Percentiles rank a stretch among this genome's conserved stretches.
Evolutionary conservation across 2,329 filamentous ascomycete species (phyloP).

Genomic region (Geosmithia flava): DNA sequence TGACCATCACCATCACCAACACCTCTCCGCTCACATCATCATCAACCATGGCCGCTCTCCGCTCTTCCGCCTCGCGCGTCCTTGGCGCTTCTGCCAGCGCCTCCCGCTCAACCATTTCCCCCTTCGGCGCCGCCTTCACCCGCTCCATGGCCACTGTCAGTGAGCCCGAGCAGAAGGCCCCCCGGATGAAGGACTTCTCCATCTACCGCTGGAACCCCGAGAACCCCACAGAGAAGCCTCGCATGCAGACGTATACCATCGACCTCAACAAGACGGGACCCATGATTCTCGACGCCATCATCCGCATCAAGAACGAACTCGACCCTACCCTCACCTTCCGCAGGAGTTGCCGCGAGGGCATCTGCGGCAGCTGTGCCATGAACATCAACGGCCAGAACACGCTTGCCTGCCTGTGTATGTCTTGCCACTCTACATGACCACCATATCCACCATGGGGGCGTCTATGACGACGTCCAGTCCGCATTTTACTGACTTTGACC

Average conservation of each 20-base stretch:
- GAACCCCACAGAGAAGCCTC: constrained; percentile 79
- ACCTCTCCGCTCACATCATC: constrained; percentile 5
- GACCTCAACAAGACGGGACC: constrained; percentile 98
- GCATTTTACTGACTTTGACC: constrained; percentile 12
- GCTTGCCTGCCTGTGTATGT: constrained; percentile 89
- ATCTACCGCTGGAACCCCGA: constrained; percentile 99
- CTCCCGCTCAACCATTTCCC: constrained; percentile 24
- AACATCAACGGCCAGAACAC: constrained; percentile 99
- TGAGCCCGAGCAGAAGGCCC: constrained; percentile 49
- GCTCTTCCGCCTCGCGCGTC: constrained; percentile 41
- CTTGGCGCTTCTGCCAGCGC: constrained; percentile 27
- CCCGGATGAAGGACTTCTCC: constrained; percentile 85
- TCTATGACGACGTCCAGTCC: not conserved
- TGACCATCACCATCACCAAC: not conserved
- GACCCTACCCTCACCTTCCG: constrained; percentile 96
- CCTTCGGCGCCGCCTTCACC: constrained; percentile 27
- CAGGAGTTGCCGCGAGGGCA: constrained; percentile 92
- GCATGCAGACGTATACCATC: constrained; percentile 88
- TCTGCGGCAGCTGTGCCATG: constrained; percentile 98
- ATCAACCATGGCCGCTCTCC: constrained; percentile 43
- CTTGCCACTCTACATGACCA: constrained; percentile 1
- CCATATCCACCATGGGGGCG: constrained; percentile 1
- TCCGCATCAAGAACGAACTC: constrained; percentile 98
- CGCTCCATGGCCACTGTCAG: constrained; percentile 44
- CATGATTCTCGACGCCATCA: constrained; percentile 94